These are phyloP conservation scores for Neurospora sp. DNA, from an alignment of 2,329 filamentous ascomycete genomes.

Conservation along the genomic window DNA sequence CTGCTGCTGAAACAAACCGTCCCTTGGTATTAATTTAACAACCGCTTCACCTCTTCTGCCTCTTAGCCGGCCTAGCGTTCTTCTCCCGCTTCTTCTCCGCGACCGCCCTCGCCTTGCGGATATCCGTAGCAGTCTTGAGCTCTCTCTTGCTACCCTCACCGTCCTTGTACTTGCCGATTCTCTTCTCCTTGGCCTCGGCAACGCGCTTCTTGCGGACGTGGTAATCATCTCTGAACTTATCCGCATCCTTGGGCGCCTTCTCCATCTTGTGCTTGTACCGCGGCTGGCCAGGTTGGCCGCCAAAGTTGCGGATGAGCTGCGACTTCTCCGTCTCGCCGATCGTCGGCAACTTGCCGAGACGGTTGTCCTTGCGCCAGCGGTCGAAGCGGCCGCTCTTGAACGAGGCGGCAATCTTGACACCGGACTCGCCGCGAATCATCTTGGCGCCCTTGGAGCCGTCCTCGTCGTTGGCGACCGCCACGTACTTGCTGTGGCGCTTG, in stretches of 20 bases:
- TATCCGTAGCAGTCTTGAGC: constrained; percentile 72
- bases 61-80: constrained; percentile 73
- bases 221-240: constrained; percentile 87
- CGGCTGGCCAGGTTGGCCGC: not conserved
- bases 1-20: not conserved
- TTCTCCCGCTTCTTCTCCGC: constrained; percentile 72
- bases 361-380: constrained; percentile 79
- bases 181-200: constrained; percentile 76
- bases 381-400: constrained; percentile 95
- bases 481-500: constrained; percentile 93
- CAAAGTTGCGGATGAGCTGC: constrained; percentile 22
- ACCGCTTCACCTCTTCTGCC: constrained; percentile 21
- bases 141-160: constrained; percentile 65
- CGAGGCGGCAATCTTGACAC: constrained; percentile 87
- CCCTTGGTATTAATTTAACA: not conserved
- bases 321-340: constrained; percentile 70
- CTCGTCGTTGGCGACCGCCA: constrained; percentile 82
- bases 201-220: constrained; percentile 83
- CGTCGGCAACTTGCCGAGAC: constrained; percentile 65
- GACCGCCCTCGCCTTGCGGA: constrained; percentile 69
- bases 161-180: constrained; percentile 63
- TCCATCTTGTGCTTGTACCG: constrained; percentile 76
- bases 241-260: constrained; percentile 83
- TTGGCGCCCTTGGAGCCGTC: constrained; percentile 67
- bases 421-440: constrained; percentile 80